Percentiles rank a stretch among this genome's conserved stretches.
Evolutionary conservation across 331 rosid species (phyloP).

Genomic region (Stylosanthes scabra): DNA sequence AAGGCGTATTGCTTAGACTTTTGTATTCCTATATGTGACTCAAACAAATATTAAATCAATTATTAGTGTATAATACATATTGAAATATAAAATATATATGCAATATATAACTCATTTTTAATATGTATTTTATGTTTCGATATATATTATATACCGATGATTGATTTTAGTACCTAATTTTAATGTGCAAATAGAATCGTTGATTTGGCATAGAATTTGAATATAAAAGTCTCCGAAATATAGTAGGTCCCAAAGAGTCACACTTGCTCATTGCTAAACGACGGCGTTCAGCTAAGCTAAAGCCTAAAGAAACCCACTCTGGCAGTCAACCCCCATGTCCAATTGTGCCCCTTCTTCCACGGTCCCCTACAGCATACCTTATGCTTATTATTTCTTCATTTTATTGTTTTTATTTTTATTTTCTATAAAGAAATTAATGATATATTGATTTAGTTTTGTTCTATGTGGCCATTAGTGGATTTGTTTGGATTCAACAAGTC

Average conservation of each 20-base stretch:
- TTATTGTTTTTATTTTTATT: neutral
- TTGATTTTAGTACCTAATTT: too few species aligned
- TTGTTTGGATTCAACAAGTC: constrained; percentile 57
- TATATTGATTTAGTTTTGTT: neutral
- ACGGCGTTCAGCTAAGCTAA: constrained; percentile 54
- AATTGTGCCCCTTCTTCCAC: constrained; percentile 19
- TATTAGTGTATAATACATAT: too few species aligned
- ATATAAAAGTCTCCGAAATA: too few species aligned
- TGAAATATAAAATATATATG: too few species aligned
- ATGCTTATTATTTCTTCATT: neutral
- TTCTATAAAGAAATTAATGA: neutral
- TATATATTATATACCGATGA: too few species aligned
- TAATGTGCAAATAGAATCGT: too few species aligned
- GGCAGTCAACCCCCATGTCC: constrained; percentile 63
- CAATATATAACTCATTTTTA: too few species aligned
- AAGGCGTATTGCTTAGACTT: too few species aligned
- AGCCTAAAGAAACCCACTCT: constrained; percentile 51
- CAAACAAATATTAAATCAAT: too few species aligned
- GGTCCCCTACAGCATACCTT: constrained; percentile 17
- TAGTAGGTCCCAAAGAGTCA: constrained; percentile 10
- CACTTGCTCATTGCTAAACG: constrained; percentile 45
- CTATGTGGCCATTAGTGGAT: constrained; percentile 4
- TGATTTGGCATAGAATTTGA: too few species aligned
- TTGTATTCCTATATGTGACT: too few species aligned
- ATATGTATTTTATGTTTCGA: too few species aligned